Evolutionary conservation across 2,329 filamentous ascomycete genomes (phyloP), one percentile per base, ranked within the genome.

Genomic region (Cytospora mali): DNA sequence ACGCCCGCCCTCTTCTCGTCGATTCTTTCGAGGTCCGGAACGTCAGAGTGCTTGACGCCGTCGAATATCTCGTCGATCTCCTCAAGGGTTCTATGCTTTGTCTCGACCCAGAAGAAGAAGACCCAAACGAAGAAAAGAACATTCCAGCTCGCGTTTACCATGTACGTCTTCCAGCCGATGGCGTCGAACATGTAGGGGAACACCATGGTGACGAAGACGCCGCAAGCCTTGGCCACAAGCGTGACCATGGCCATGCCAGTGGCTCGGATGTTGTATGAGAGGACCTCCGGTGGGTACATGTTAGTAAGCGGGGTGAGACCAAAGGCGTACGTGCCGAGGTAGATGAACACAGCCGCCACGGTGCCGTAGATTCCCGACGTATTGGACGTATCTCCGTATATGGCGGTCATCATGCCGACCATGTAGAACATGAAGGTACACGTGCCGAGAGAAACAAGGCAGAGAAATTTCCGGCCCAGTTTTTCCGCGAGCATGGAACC

Each of bases 101-200:
- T 74, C 64, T 74, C 72, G 4, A 70, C 69, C 33, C 73, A 67
- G 29, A 67, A 68, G 29, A 72, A 68, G 13, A 69, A 58, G 28
- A 31, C 62, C 55, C 55, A 70, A 64, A 61, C 71, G 18, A 27
- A 9, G 68, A 68, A 6, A 56, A 63, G 27, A 4, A 61, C n/a
- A 29, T 61, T 58, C 55, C 55, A 58, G 11, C 23, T 31, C 6
- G 50, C 59, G 27, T 69, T 69, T 4, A 69, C 64, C 63, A 70
- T 68, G 59, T 70, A 70, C 0, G 65, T 64, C 58, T 69, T 66
- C 67, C 68, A 70, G 10, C 68, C 65, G 11, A 70, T 69, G n/a
- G n/a, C n/a, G n/a, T n/a, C n/a, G n/a, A n/a, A n/a, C n/a, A n/a
- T n/a, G n/a, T n/a, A n/a, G n/a, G n/a, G n/a, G n/a, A n/a, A n/a